Evolutionary conservation across 2,329 filamentous ascomycete species (phyloP).

Genomic region (Simplicillium sp.): DNA sequence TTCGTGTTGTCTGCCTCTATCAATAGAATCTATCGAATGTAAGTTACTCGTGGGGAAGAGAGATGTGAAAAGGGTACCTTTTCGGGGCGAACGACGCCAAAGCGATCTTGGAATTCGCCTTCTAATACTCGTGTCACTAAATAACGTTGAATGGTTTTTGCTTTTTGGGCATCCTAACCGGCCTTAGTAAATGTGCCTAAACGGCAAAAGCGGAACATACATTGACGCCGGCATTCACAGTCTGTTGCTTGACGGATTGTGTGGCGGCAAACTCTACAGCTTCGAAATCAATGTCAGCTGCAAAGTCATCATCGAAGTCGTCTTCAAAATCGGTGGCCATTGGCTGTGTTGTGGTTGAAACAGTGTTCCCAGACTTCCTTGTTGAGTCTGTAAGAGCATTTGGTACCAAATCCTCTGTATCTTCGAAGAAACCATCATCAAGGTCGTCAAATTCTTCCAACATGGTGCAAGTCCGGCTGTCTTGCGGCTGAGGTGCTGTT

Average conservation of each 20-base stretch:
- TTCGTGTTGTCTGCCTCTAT: constrained; percentile 71
- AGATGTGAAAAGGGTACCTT: constrained; percentile 48
- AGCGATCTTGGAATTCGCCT: constrained; percentile 55
- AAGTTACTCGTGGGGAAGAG: constrained; percentile 4
- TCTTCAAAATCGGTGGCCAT: constrained; percentile 16
- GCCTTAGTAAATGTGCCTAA: constrained; percentile 47
- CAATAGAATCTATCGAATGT: constrained; percentile 54
- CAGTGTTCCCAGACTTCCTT: neutral
- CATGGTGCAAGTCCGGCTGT: constrained; percentile 10
- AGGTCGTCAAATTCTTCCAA: constrained; percentile 57
- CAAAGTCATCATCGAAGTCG: constrained; percentile 36
- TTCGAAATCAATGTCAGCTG: constrained; percentile 71
- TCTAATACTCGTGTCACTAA: constrained; percentile 66
- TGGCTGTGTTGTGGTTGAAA: constrained; percentile 4
- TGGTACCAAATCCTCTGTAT: constrained; percentile 24
- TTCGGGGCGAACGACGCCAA: constrained; percentile 51
- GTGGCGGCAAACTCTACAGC: constrained; percentile 65
- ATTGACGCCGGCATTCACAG: constrained; percentile 16
- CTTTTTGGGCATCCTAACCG: constrained; percentile 56
- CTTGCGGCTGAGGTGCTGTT: too few species aligned
- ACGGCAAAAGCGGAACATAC: constrained; percentile 22
- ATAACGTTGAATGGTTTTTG: constrained; percentile 77
- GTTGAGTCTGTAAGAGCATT: constrained; percentile 4
- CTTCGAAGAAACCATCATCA: constrained; percentile 51
- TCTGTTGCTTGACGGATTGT: constrained; percentile 42